phyloP scores from a whole-genome alignment of 2,329 filamentous ascomycete genomes.

The Hymenoscyphus repandus region DNA sequence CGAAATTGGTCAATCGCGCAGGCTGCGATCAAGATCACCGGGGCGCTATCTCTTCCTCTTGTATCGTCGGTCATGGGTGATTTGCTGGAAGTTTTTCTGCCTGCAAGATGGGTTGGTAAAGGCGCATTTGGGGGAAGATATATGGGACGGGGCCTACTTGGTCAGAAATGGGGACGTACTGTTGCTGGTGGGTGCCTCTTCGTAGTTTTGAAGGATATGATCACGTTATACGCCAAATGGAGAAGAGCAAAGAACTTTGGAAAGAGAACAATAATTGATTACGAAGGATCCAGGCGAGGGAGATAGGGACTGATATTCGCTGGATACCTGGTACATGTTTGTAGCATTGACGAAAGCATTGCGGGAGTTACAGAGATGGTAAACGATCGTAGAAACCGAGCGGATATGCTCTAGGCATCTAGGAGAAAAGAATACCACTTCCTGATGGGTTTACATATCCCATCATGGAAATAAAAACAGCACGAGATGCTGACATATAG shows the following conservation, averaged over 20 bases:
- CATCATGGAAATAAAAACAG: no score
- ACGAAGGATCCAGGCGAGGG: conserved; percentile 4
- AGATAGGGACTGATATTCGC: neutral
- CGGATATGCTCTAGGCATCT: neutral
- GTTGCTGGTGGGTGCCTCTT: conserved; percentile 85
- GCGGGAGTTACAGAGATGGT: neutral
- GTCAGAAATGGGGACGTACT: conserved; percentile 83
- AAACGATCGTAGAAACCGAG: neutral
- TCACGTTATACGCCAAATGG: conserved; percentile 60
- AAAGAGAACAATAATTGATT: conserved; percentile 43
- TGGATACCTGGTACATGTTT: neutral
- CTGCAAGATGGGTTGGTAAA: conserved; percentile 56
- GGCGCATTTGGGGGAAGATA: conserved; percentile 10
- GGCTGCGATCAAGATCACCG: conserved; percentile 56
- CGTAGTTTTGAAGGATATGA: conserved; percentile 70
- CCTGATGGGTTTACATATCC: no score
- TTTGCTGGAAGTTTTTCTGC: conserved; percentile 62
- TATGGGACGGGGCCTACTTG: conserved; percentile 49
- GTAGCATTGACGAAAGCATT: neutral
- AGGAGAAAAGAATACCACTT: no score
- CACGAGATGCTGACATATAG: no score
- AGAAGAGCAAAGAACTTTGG: conserved; percentile 51
- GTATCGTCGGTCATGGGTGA: conserved; percentile 77
- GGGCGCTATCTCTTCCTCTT: conserved; percentile 73
- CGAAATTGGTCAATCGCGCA: conserved; percentile 42